Evolutionary conservation across 345 rosid genomes (phyloP).

Genomic region (Euclidium syriacum): DNA sequence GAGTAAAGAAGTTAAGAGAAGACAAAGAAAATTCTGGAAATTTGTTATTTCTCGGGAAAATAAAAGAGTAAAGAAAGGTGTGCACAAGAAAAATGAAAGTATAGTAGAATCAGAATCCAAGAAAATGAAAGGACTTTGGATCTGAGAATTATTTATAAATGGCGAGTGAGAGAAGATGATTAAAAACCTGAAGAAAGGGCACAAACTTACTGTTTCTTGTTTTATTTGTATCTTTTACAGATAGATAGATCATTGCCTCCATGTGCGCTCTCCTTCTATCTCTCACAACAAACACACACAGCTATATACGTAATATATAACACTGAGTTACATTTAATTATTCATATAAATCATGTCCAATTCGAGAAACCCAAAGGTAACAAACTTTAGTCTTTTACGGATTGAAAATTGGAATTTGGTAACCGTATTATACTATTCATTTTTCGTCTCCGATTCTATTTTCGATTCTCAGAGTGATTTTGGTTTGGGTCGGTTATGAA

Average conservation of each 20-base stretch:
- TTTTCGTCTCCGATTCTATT: not conserved
- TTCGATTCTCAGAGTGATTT: not conserved
- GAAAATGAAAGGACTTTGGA: constrained; percentile 38
- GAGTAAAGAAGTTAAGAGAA: constrained; percentile 10
- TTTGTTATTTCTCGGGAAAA: constrained; percentile 20
- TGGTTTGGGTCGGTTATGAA: no score
- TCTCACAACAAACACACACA: not conserved
- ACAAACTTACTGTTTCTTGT: not conserved
- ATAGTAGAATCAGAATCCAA: constrained; percentile 37
- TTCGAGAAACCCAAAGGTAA: not conserved
- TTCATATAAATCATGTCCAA: not conserved
- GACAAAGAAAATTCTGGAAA: constrained; percentile 20
- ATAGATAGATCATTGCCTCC: constrained; percentile 24
- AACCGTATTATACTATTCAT: no score
- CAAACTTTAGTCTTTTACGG: not conserved
- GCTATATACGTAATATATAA: no score
- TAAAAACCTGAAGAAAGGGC: not conserved
- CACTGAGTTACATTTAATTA: not conserved
- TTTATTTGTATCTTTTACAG: constrained; percentile 16
- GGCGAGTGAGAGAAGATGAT: not conserved
- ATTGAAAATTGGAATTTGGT: not conserved
- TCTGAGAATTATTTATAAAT: constrained; percentile 13
- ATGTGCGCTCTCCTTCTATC: constrained; percentile 16
- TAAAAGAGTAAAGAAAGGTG: constrained; percentile 6
- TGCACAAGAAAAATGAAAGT: not conserved